Evolutionary conservation across 192 early-diverging fungal species (phyloP).

Genomic region (Gonapodya prolifera): DNA sequence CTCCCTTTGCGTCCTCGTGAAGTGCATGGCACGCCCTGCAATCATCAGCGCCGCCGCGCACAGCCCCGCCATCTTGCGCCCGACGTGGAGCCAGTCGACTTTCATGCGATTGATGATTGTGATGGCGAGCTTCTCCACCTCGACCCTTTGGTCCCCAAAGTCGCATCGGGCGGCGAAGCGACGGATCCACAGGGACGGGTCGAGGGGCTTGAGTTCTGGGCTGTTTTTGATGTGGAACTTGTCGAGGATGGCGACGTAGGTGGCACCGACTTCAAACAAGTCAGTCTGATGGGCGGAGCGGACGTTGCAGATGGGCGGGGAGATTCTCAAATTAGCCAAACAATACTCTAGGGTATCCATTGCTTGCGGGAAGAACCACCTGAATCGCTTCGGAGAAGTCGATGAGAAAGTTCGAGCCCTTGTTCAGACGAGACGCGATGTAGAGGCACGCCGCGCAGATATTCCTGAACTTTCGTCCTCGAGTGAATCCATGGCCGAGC

Average conservation of each 20-base stretch:
- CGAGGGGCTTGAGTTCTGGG: constrained; percentile 59
- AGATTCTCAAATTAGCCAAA: too few relatives aligned
- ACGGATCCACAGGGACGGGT: constrained; percentile 84
- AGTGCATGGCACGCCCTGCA: constrained; percentile 84
- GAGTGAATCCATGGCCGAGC: constrained; percentile 64
- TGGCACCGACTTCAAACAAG: constrained; percentile 77
- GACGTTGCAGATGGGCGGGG: background rate
- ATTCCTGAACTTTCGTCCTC: constrained; percentile 59
- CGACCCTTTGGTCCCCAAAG: constrained; percentile 75
- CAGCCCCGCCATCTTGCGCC: constrained; percentile 83
- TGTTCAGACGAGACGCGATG: constrained; percentile 75
- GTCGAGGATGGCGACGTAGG: constrained; percentile 65
- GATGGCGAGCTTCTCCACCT: constrained; percentile 64
- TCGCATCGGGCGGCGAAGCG: constrained; percentile 80
- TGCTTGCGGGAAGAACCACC: constrained; percentile 22
- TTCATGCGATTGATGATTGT: constrained; percentile 81
- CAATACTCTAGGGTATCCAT: background rate
- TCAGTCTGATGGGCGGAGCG: constrained; percentile 34
- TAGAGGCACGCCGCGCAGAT: constrained; percentile 87
- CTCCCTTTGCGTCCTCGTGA: constrained; percentile 64
- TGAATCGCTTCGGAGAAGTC: constrained; percentile 84
- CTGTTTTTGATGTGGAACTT: constrained; percentile 20
- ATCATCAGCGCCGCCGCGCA: constrained; percentile 87
- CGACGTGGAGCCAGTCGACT: constrained; percentile 84
- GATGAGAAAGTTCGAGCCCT: constrained; percentile 82